A percentile compares a stretch with the other conserved stretches of the same genome.
These are phyloP conservation scores for Casuarina cunninghamiana DNA, from an alignment of 306 rosid species.

Conservation along the genomic window DNA sequence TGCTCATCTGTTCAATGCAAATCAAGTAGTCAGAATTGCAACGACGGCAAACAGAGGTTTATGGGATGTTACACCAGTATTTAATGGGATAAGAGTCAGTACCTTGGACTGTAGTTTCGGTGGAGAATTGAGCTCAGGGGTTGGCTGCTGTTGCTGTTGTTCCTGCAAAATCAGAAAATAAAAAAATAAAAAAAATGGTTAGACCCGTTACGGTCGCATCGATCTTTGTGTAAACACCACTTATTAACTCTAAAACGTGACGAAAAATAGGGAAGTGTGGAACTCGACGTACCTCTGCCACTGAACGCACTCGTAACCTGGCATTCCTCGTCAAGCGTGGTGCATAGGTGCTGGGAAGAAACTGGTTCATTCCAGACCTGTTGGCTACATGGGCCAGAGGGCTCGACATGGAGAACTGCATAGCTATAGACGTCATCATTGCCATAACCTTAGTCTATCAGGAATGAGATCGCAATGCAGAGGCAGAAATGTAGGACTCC, in stretches of 20 bases:
- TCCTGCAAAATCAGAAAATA: too few species aligned
- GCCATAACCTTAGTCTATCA: not conserved
- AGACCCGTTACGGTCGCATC: too few species aligned
- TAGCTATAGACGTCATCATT: conserved; percentile 45
- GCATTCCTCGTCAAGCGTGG: conserved; percentile 24
- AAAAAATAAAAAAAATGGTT: not conserved
- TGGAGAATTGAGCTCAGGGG: too few species aligned
- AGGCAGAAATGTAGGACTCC: not conserved
- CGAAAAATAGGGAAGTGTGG: not conserved
- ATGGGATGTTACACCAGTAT: too few species aligned
- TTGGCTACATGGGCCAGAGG: conserved; percentile 22
- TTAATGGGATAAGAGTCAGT: too few species aligned
- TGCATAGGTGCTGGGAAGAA: conserved; percentile 21
- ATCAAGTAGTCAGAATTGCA: not conserved
- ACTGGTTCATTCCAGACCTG: conserved; percentile 32
- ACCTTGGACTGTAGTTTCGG: too few species aligned
- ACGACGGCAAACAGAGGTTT: too few species aligned
- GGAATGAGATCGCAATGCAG: too few species aligned
- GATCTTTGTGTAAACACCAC: too few species aligned
- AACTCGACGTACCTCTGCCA: conserved; percentile 36
- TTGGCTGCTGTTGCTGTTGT: too few species aligned
- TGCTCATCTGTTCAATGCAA: conserved; percentile 40
- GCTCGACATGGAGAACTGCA: conserved; percentile 44
- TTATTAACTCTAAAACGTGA: not conserved
- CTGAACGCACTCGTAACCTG: conserved; percentile 31